These are phyloP conservation scores for Ogataea henricii DNA, from an alignment of 805 yeast species.

Conservation along the genomic window DNA sequence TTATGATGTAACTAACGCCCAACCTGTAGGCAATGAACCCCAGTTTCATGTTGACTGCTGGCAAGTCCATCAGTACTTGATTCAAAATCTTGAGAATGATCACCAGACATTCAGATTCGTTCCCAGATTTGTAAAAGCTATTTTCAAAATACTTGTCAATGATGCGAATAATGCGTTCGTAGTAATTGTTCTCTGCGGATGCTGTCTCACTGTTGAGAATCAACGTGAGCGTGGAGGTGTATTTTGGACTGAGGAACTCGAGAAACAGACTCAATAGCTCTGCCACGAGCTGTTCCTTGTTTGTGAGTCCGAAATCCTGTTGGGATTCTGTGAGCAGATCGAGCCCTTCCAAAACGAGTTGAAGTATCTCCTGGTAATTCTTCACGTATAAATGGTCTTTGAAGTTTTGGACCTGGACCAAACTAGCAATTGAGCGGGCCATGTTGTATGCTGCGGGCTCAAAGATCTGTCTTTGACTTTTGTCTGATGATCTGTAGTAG, in stretches of 20 bases:
- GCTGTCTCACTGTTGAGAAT: slow-evolving; percentile 12
- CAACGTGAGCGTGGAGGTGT: slow-evolving; percentile 20
- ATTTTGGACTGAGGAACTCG: slow-evolving; percentile 23
- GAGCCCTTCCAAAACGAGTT: slow-evolving; percentile 18
- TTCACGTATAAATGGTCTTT: slow-evolving; percentile 27
- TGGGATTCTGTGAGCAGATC: slow-evolving; percentile 11
- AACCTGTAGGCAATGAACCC: slow-evolving; percentile 41
- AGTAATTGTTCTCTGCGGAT: slow-evolving; percentile 12
- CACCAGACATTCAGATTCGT: slow-evolving; percentile 30
- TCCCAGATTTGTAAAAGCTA: slow-evolving; percentile 19
- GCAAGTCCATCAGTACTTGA: slow-evolving; percentile 42
- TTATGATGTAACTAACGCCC: slow-evolving; percentile 40
- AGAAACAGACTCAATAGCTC: slow-evolving; percentile 22
- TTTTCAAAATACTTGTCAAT: slow-evolving; percentile 17
- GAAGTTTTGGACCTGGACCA: slow-evolving; percentile 29
- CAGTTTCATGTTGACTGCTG: slow-evolving; percentile 41
- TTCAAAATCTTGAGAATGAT: slow-evolving; percentile 47
- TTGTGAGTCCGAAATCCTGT: slow-evolving; percentile 2
- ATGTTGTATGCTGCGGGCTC: slow-evolving; percentile 36
- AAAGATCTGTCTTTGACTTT: slow-evolving; percentile 16
- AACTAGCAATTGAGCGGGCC: slow-evolving; percentile 28
- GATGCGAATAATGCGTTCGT: slow-evolving; percentile 18
- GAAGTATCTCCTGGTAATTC: slow-evolving; percentile 22
- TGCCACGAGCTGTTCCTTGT: slow-evolving; percentile 24
- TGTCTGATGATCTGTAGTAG: slow-evolving; percentile 10